Evolutionary conservation across 805 yeast species (phyloP), one percentile per base, ranked within the genome.

Genomic region (Alloascoidea hylecoeti): DNA sequence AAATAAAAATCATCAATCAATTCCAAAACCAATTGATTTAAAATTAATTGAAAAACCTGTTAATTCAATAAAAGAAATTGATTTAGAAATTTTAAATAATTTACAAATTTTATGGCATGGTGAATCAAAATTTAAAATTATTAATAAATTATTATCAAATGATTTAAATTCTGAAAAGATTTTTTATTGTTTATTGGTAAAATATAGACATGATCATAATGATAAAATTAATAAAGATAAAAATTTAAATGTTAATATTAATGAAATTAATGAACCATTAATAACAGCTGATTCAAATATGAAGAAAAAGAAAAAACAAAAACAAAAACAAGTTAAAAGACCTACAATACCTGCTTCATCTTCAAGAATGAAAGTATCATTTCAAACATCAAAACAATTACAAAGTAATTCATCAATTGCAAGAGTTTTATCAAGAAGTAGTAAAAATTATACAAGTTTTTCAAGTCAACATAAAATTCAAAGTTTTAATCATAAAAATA

Each of bases 101-200:
- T 60, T 84, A 44, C 78, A 79, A 34, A 82, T 82, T 4, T 60
- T 84, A 43, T 84, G 92, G 72, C 95, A 81, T 52, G 89, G 88
- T 40, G 81, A 78, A 44, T 66, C 69, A 35, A 68, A 69, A 38
- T 56, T 64, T 3, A 60, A 63, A 5, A 70, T 85, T 17, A 54
- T 72, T 17, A 54, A 63, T 5, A 69, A 71, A 44, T 61, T 85
- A 35, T 50, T 70, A 34, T 64, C 74, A 5, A 60, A 69, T 1
- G 71, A 66, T 17, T 72, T 78, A 17, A 78, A 75, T 48, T 68
- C 86, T 1, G 95, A 84, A 48, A 84, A 84, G 63, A 75, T 84
- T 35, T 78, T 84, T 49, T 84, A 84, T 57, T 80, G 80, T 45
- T 57, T 85, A 34, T 61, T 84, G 44, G 61, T 75, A 63, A 72